Base-by-base conservation (phyloP, 148 eudicot genomes). In the Tetragonia tetragonoides region DNA sequence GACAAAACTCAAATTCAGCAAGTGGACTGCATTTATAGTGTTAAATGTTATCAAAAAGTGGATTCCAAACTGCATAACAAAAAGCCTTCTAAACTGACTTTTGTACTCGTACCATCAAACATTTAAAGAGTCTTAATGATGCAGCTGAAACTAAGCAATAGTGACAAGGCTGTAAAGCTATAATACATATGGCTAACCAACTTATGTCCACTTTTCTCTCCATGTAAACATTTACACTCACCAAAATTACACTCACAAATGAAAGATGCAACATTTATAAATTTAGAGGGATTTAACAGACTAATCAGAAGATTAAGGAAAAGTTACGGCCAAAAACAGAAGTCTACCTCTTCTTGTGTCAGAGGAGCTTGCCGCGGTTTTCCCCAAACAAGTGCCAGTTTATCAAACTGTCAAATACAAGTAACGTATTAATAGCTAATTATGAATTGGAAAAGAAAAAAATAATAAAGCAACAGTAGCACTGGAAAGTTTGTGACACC, bases 311-410 rank as follows among this genome's bases (percentile, higher is more conserved):
- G 38, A n/a, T 38, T 2, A n/a, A 74, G 10, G 49, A 1, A 65
- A 61, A 28, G 18, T 49, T 61, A 60, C 21, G 6, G 59, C 57
- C 68, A 78, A 71, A 66, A 73, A 61, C 79, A 77, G 16, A 77
- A 38, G 66, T 16, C 66, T 87, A 95, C 99, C 97, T 93, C 97
- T 87, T 93, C 91, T 49, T 77, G 74, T 40, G 85, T 84, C 77
- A 95, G 67, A 24, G 97, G 91, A 75, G 90, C 84, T 78, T 90
- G 97, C 16, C 97, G 97, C 76, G 93, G 97, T 78, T 93, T 89
- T 71, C 97, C 97, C 99, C 97, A 95, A 73, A 90, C 94, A 37
- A 89, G 89, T 68, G 91, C 79, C 73, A 87, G 78, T 78, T 88
- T 93, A 69, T 95, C 92, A 62, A 88, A 77, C 97, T 93, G 97